Evolutionary conservation across 306 rosid species (phyloP), one percentile per base, ranked within the genome.

Genomic region (Myrica gale): DNA sequence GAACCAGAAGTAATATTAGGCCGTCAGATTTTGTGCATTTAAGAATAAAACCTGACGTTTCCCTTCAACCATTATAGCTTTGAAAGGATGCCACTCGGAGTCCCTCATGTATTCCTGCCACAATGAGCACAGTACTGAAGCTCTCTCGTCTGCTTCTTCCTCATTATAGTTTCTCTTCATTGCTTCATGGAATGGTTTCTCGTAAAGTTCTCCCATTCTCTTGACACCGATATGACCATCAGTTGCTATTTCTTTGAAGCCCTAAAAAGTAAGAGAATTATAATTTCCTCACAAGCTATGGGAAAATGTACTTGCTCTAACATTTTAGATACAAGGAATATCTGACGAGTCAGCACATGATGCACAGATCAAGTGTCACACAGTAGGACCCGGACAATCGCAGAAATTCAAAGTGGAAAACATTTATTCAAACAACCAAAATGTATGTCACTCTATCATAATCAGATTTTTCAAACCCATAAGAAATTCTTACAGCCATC

Each of bases 51-150:
- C 98, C 96, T 89, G 76, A 43, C 80, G 74, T 57, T 79, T 78
- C 78, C 86, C 99, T 4, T 84, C 81, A 54, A 84, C 80, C 10
- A 16, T 17, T 56, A 71, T 72, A 79, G 90, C 73, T 86, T 82
- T 92, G 76, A 90, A 88, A 42, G 98, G 99, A 84, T 96, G 99
- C 99, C 99, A 96, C 39, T 85, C 96, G 7, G 98, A 94, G 78
- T 96, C 98, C 85, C 82, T 96, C 1, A 96, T 86, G 86, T 90
- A 89, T 83, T 96, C 99, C 68, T 84, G 90, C 99, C 99, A 96
- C 73, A 96, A 61, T 6, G 97, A 89, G 87, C 98, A 92, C 57
- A 96, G 73, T 81, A 89, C 96, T 43, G 90, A 82, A n/a, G 98
- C 98, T 82, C 79, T 85, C 13, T 88, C 92, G 79, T 96, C 97